phyloP scores from a whole-genome alignment of 176 grass and related monocot species.

The Rhipidocladum racemiflorum region DNA sequence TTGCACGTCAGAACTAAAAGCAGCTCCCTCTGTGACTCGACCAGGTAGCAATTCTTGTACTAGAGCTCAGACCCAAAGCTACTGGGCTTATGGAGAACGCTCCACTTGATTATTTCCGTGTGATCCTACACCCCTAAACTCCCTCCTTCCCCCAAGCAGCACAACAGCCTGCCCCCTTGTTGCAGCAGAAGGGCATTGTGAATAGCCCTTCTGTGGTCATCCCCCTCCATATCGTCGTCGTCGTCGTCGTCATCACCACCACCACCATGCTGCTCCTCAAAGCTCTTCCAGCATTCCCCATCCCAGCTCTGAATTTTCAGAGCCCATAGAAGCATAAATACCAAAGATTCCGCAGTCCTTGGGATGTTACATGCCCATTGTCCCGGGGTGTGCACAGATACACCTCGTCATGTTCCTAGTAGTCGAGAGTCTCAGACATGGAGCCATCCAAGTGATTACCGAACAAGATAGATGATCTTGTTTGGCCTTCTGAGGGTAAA shows the following conservation, averaged over 20 bases:
- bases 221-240: no score
- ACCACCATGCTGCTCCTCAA: neutral
- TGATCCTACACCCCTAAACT: neutral
- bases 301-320: neutral
- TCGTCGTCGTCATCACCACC: no score
- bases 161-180: constrained; percentile 2
- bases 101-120: neutral
- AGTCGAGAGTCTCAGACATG: neutral
- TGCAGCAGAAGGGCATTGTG: neutral
- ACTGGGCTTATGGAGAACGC: neutral
- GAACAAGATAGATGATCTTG: neutral
- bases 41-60: constrained; percentile 1
- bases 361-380: no score
- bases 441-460: neutral
- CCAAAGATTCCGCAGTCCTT: neutral
- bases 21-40: neutral
- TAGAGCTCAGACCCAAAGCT: neutral
- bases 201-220: neutral
- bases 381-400: no score
- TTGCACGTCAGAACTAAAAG: neutral
- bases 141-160: neutral
- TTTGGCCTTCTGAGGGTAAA: neutral
- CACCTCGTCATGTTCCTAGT: no score
- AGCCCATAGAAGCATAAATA: neutral
- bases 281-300: neutral